A percentile compares a stretch with the other conserved stretches of the same genome.
Evolutionary conservation across 495 filamentous ascomycete genomes (phyloP).

Genomic region (Penicillium riverlandense): DNA sequence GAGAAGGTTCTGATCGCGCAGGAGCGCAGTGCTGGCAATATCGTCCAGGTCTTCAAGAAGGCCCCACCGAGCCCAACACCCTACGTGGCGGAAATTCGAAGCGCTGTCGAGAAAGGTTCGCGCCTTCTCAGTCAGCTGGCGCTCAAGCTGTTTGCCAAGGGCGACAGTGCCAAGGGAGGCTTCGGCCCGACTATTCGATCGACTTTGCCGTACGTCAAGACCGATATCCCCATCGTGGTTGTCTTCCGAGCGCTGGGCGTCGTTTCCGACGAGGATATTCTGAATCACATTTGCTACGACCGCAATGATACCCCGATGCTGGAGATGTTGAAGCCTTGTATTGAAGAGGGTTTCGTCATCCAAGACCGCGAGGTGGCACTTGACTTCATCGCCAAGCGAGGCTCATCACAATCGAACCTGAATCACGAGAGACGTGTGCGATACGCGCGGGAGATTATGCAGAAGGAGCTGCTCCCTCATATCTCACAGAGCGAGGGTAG

Average conservation of each 20-base stretch:
- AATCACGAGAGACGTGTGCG: constrained; percentile 82
- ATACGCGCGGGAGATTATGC: constrained; percentile 86
- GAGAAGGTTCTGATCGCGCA: constrained; percentile 99
- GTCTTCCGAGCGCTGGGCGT: constrained; percentile 94
- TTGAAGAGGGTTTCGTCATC: constrained; percentile 92
- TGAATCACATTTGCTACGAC: constrained; percentile 96
- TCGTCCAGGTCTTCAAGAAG: constrained; percentile 98
- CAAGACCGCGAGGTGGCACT: constrained; percentile 94
- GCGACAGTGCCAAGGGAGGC: constrained; percentile 65
- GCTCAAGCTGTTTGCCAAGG: constrained; percentile 81
- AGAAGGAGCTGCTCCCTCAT: constrained; percentile 93
- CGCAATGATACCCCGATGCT: constrained; percentile 93
- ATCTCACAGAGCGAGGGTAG: constrained; percentile 95
- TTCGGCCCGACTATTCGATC: constrained; percentile 84
- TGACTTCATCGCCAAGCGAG: constrained; percentile 92
- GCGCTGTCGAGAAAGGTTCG: constrained; percentile 92
- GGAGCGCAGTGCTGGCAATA: constrained; percentile 94
- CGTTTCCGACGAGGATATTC: constrained; percentile 95
- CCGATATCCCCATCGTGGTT: constrained; percentile 86
- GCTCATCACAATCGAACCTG: constrained; percentile 58
- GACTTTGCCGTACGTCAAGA: constrained; percentile 86
- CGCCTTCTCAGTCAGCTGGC: constrained; percentile 84
- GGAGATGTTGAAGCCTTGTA: constrained; percentile 92
- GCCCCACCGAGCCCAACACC: constrained; percentile 78
- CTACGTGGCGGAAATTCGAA: constrained; percentile 91